Conservation (phyloP, 2,329 filamentous ascomycete species). For the Cladosporium sp. region DNA sequence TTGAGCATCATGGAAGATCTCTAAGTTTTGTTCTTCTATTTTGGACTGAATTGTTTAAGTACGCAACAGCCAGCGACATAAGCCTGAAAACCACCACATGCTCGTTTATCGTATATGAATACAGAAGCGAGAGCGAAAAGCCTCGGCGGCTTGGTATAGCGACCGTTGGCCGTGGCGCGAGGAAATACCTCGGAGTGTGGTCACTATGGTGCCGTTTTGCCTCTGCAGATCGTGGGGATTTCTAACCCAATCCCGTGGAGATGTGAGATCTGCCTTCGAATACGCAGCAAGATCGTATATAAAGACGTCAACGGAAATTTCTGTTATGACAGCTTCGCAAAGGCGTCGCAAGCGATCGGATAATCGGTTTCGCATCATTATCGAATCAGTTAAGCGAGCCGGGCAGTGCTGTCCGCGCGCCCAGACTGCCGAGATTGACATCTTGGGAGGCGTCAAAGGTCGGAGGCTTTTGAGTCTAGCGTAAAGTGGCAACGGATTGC, state of each 20-base stretch:
- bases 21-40: no score
- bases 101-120: conserved; percentile 79
- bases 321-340: background rate
- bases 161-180: background rate
- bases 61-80: background rate
- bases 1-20: background rate
- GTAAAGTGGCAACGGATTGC: conserved; percentile 3
- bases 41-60: no score
- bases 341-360: background rate
- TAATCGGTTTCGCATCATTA: background rate
- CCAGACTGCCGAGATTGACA: conserved; percentile 10
- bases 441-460: conserved; percentile 4
- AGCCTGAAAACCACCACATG: background rate
- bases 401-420: background rate
- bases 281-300: background rate
- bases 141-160: conserved; percentile 12
- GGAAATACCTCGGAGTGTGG: background rate
- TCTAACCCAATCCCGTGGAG: background rate
- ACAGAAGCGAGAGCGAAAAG: conserved; percentile 39
- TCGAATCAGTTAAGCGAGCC: background rate
- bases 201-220: background rate
- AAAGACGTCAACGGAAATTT: background rate
- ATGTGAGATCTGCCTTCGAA: background rate
- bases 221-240: background rate
- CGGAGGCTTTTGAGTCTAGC: background rate